Percentiles rank a stretch among this genome's conserved stretches.
Evolutionary conservation across 805 yeast genomes (phyloP).

Genomic region (Yarrowia keelungensis): DNA sequence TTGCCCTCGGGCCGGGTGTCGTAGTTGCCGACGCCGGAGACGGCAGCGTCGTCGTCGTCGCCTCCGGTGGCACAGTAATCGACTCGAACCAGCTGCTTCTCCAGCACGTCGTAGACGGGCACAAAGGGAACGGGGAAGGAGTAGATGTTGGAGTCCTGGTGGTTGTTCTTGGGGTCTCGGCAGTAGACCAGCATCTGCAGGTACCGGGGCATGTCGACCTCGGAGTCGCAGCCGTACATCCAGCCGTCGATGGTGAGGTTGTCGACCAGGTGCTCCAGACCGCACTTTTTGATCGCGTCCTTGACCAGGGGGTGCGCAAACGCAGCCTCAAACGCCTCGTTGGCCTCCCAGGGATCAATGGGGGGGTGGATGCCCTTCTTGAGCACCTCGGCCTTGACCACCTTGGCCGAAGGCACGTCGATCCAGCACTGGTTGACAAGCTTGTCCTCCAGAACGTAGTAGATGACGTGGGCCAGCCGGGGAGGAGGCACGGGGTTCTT

Average conservation of each 20-base stretch:
- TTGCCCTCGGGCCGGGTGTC: constrained; percentile 63
- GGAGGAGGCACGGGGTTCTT: constrained; percentile 61
- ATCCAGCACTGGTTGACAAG: constrained; percentile 73
- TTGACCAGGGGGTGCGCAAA: constrained; percentile 61
- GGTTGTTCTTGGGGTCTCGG: constrained; percentile 63
- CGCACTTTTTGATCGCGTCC: constrained; percentile 71
- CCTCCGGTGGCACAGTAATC: constrained; percentile 77
- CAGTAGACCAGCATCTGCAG: constrained; percentile 79
- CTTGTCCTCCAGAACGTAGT: constrained; percentile 60
- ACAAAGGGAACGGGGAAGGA: constrained; percentile 77
- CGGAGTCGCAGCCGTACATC: constrained; percentile 83
- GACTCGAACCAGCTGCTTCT: constrained; percentile 69
- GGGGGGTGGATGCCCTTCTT: constrained; percentile 76
- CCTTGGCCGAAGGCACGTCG: constrained; percentile 66
- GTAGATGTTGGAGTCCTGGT: constrained; percentile 51
- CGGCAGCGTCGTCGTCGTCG: constrained; percentile 61
- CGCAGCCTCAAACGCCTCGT: constrained; percentile 59
- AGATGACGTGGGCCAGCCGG: constrained; percentile 72
- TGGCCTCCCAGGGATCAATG: constrained; percentile 68
- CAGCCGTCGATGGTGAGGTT: constrained; percentile 74
- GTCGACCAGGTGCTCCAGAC: constrained; percentile 48
- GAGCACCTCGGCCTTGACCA: constrained; percentile 62
- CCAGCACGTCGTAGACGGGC: constrained; percentile 73
- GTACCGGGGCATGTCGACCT: constrained; percentile 50
- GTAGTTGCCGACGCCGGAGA: constrained; percentile 52